A percentile compares a stretch with the other conserved stretches of the same genome.
phyloP scores from a whole-genome alignment of 257 asterid genomes.

The Lavandula angustifolia region DNA sequence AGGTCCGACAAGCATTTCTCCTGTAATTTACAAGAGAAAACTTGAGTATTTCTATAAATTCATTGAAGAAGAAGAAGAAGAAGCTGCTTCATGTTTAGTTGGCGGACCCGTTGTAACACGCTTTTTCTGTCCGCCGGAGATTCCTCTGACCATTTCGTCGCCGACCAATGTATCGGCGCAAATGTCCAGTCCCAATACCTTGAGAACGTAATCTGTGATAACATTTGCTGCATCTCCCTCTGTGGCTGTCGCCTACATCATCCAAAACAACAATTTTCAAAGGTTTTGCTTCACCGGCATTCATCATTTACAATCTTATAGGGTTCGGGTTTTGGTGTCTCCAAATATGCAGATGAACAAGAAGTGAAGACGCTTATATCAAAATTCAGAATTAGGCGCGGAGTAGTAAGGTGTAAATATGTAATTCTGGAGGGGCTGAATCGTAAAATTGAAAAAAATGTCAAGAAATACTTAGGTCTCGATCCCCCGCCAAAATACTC shows the following conservation, averaged over 20 bases:
- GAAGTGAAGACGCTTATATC: no score
- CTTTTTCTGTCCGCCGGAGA: constrained; percentile 59
- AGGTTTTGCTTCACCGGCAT: no score
- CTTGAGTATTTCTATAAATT: constrained; percentile 1
- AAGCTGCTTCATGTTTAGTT: not conserved
- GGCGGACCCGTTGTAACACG: constrained; percentile 53
- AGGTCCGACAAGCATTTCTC: constrained; percentile 73
- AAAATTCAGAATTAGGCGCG: no score
- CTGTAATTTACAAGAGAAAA: constrained; percentile 24
- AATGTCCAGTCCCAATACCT: constrained; percentile 54
- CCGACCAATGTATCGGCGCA: constrained; percentile 67
- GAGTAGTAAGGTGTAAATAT: no score
- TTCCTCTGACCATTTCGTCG: constrained; percentile 57
- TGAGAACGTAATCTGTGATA: constrained; percentile 47
- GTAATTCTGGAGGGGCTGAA: no score
- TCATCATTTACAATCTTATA: no score
- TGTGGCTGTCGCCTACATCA: constrained; percentile 49
- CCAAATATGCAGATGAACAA: no score
- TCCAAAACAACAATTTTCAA: no score
- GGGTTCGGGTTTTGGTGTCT: no score
- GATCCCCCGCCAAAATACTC: no score
- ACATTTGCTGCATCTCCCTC: constrained; percentile 58
- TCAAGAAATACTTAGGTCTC: no score
- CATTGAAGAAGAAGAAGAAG: not conserved
- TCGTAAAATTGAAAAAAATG: no score